Conservation (phyloP, 495 filamentous ascomycete genomes). For the Lindgomyces ingoldianus region DNA sequence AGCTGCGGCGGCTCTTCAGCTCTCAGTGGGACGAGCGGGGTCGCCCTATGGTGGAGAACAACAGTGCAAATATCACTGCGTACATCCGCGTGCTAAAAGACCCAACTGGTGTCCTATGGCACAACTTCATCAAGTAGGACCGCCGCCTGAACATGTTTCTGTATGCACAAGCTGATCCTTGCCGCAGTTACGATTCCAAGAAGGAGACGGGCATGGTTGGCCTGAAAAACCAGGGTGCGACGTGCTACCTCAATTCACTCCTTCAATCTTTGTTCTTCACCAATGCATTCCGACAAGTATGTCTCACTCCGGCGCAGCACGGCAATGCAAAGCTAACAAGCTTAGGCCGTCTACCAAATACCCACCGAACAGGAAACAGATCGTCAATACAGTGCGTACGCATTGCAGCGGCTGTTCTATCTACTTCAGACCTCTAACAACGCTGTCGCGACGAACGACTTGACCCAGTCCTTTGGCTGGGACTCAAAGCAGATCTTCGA, state of each 20-base stretch:
- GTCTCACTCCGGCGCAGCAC: constrained; percentile 21
- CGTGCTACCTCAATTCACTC: constrained; percentile 97
- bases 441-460: constrained; percentile 86
- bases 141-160: neutral
- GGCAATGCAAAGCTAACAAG: neutral
- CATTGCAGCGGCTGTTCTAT: constrained; percentile 91
- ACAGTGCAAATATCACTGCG: constrained; percentile 82
- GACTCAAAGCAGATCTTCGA: constrained; percentile 97
- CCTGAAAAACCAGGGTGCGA: constrained; percentile 95
- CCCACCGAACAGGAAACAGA: constrained; percentile 83
- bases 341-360: constrained; percentile 92
- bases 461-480: constrained; percentile 97
- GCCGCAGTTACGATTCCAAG: constrained; percentile 86
- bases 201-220: constrained; percentile 97
- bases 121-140: constrained; percentile 86
- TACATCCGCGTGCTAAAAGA: constrained; percentile 95
- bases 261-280: constrained; percentile 97
- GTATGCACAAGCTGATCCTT: neutral
- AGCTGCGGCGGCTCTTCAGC: constrained; percentile 78
- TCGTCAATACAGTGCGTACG: constrained; percentile 83
- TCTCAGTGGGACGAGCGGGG: constrained; percentile 65
- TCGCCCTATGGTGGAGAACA: constrained; percentile 83
- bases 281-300: constrained; percentile 91
- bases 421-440: constrained; percentile 79
- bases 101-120: constrained; percentile 98